Base-by-base conservation (phyloP, 345 rosid species). In the Trapa bicornis region DNA sequence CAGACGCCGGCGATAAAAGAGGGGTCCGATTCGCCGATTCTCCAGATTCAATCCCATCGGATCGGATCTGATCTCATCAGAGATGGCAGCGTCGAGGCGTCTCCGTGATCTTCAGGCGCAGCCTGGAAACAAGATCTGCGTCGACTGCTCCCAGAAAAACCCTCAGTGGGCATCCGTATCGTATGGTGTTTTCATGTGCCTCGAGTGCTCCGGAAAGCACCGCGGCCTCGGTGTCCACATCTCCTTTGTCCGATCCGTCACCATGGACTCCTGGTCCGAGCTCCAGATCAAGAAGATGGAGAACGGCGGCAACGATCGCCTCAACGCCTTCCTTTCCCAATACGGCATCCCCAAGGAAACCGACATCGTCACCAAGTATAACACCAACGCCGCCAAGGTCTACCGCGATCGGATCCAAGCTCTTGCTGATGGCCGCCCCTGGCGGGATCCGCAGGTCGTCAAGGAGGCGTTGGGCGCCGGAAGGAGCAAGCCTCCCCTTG, bases 111-210 rank as follows among this genome's bases (percentile, higher is more conserved):
- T 94, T 53, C 99, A 91, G 83, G 84, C 92, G 48, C 96, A 84
- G 68, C 81, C 87, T 0, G 87, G 80, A 58, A 94, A 94, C 86
- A 89, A 82, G 86, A 81, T 81, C 61, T 94, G 99, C 80, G 99
- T 91, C 48, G 99, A 94, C 67, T 94, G 97, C 75, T 72, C 88
- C 36, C 97, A 91, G 80, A 94, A 91, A 82, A 94, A 94, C 72
- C 99, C 99, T 6, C 99, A 94, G 82, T 94, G 99, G 99, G 99
- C 97, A 1, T 94, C 99, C n/a, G 93, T 94, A 32, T 89, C 97
- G 8, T 91, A 94, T 72, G 99, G 97, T 12, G 77, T 94, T 69
- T 94, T 94, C 86, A 94, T 91, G 97, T 94, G 99, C 67, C 82
- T 94, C 36, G 99, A 94, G 68, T 94, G 99, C 91, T 94, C 99